phyloP scores from a whole-genome alignment of 192 early-diverging fungal genomes.

The Coemansia sp. region DNA sequence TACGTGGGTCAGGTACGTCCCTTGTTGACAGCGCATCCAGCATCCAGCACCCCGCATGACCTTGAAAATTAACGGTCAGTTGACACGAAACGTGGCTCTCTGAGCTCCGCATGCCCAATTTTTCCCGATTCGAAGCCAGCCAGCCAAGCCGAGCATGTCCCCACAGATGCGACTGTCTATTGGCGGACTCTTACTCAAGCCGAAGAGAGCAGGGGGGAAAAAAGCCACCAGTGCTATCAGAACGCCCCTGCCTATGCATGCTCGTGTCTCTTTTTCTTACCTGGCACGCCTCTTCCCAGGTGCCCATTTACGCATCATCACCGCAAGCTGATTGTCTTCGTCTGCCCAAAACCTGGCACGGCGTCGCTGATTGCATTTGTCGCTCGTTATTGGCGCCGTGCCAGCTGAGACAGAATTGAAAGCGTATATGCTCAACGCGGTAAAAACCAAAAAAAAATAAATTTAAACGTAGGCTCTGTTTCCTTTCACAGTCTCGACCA shows the following conservation, averaged over 20 bases:
- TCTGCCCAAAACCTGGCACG: not conserved
- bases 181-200: no score
- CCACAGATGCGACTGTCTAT: not conserved
- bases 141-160: not conserved
- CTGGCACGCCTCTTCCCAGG: no score
- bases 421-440: no score
- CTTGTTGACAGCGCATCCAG: no score
- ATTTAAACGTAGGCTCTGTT: no score
- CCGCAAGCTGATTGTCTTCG: no score
- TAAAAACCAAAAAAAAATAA: not conserved
- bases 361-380: not conserved
- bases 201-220: no score
- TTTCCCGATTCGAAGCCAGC: not conserved
- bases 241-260: no score
- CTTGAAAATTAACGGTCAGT: not conserved
- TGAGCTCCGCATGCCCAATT: not conserved
- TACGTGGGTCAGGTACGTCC: no score
- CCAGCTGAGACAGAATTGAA: not conserved
- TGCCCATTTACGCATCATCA: no score
- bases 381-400: constrained; percentile 1
- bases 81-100: not conserved
- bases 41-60: no score
- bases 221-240: not conserved
- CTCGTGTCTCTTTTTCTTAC: no score
- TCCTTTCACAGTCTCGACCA: not conserved